Conservation (phyloP, 2,329 filamentous ascomycete genomes). For the Trematosphaeria pertusa region DNA sequence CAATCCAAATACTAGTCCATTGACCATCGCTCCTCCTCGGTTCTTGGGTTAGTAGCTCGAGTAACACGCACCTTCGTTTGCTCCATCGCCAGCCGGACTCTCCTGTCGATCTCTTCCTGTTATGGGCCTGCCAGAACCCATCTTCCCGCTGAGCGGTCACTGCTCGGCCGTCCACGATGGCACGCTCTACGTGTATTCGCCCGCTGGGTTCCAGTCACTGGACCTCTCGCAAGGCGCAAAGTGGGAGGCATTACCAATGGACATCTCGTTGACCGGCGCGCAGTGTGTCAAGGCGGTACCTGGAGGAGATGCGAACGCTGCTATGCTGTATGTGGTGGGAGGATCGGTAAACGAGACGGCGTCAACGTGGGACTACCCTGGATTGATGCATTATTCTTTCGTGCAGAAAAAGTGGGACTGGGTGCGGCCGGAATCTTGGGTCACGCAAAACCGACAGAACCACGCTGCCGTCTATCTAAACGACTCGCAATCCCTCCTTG, state of each 20-base stretch:
- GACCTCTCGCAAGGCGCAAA: constrained; percentile 70
- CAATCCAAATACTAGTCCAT: constrained; percentile 29
- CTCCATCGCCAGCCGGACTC: constrained; percentile 12
- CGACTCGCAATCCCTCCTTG: constrained; percentile 72
- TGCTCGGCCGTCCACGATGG: constrained; percentile 84
- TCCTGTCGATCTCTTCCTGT: constrained; percentile 16
- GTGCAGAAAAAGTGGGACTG: constrained; percentile 64
- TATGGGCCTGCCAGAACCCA: constrained; percentile 78
- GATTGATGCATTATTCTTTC: constrained; percentile 75
- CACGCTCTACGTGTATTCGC: constrained; percentile 83
- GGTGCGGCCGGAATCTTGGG: constrained; percentile 56
- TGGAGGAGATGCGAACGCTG: constrained; percentile 61
- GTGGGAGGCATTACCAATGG: constrained; percentile 73
- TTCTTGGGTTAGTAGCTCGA: no score
- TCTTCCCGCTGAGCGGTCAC: constrained; percentile 73
- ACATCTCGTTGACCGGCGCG: constrained; percentile 74
- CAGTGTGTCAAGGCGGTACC: constrained; percentile 77
- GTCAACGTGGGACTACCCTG: constrained; percentile 64
- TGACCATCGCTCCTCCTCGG: constrained; percentile 22
- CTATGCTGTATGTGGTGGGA: constrained; percentile 81
- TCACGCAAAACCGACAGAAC: constrained; percentile 71
- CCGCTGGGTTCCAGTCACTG: constrained; percentile 77
- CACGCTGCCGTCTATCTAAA: constrained; percentile 81
- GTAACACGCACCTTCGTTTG: constrained; percentile 25
- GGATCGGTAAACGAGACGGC: constrained; percentile 58